phyloP scores from a whole-genome alignment of 208 protist genomes.

The Trypanosoma platydactyli region DNA sequence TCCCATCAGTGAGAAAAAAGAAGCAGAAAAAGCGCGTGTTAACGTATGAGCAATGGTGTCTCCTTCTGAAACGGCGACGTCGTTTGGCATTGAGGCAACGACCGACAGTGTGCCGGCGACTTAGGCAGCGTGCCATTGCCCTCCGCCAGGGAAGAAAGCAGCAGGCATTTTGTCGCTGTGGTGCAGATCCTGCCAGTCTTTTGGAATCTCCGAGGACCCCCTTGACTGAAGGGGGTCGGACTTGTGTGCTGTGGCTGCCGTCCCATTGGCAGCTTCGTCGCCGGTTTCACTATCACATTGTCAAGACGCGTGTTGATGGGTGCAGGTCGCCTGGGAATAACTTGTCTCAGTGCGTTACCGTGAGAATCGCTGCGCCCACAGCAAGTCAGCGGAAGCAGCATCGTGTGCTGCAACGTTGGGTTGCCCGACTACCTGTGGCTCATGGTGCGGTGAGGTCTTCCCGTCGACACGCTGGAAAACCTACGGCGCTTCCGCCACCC shows the following conservation, averaged over 20 bases:
- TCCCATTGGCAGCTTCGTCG: constrained; percentile 46
- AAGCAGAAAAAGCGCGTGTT: constrained; percentile 40
- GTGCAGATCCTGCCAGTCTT: background rate
- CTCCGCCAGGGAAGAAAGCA: constrained; percentile 32
- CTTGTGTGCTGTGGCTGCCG: constrained; percentile 48
- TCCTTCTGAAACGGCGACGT: constrained; percentile 42
- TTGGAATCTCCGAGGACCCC: background rate
- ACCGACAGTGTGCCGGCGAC: constrained; percentile 25
- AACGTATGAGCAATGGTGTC: constrained; percentile 40
- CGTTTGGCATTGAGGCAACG: constrained; percentile 46
- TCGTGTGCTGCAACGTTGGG: constrained; percentile 69
- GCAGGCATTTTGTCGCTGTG: constrained; percentile 34
- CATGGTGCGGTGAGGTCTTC: background rate
- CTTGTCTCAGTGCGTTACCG: background rate
- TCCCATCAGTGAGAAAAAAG: constrained; percentile 30
- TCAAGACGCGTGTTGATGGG: constrained; percentile 8
- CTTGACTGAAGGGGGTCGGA: background rate
- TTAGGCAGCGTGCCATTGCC: constrained; percentile 16
- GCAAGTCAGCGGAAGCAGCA: constrained; percentile 47
- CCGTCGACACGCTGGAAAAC: background rate
- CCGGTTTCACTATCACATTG: constrained; percentile 38
- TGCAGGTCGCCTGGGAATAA: constrained; percentile 16
- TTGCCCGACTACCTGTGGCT: constrained; percentile 7
- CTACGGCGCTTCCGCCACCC: constrained; percentile 24
- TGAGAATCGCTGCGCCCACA: constrained; percentile 30